A percentile compares a stretch with the other conserved stretches of the same genome.
These are phyloP conservation scores for Ascoidea tarda DNA, from an alignment of 805 yeast genomes.

Conservation along the genomic window DNA sequence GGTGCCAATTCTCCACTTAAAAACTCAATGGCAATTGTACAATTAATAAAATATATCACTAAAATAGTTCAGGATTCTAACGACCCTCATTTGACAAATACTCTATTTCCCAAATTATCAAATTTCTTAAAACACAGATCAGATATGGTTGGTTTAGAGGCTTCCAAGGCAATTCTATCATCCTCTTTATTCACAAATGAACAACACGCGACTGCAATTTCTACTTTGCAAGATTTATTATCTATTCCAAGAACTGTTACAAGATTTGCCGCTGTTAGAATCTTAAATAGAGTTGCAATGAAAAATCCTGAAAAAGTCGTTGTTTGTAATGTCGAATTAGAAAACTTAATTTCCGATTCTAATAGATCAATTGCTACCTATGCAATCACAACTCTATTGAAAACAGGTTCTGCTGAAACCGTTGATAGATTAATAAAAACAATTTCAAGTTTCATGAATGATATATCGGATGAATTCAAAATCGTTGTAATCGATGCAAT, in stretches of 20 bases:
- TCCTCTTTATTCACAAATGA: slow-evolving; percentile 44
- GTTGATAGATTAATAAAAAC: slow-evolving; percentile 84
- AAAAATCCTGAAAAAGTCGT: slow-evolving; percentile 61
- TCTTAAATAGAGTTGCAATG: slow-evolving; percentile 74
- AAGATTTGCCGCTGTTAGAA: slow-evolving; percentile 86
- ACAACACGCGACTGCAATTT: slow-evolving; percentile 56
- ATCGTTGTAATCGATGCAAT: slow-evolving; percentile 91
- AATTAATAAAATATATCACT: slow-evolving; percentile 71
- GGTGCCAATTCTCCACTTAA: slow-evolving; percentile 46
- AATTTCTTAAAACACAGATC: slow-evolving; percentile 67
- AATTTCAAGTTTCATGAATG: slow-evolving; percentile 79
- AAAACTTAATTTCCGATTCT: slow-evolving; percentile 72
- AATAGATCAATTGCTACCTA: slow-evolving; percentile 90
- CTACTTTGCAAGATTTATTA: slow-evolving; percentile 61
- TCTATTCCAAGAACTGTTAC: slow-evolving; percentile 83
- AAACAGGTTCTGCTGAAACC: slow-evolving; percentile 82
- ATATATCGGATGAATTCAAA: slow-evolving; percentile 91
- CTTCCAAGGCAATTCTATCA: slow-evolving; percentile 59
- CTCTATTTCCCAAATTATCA: slow-evolving; percentile 48
- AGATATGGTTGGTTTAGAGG: slow-evolving; percentile 87
- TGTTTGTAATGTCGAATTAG: slow-evolving; percentile 74
- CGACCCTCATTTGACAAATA: slow-evolving; percentile 42
- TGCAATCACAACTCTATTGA: slow-evolving; percentile 90
- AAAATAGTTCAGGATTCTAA: slow-evolving; percentile 42
- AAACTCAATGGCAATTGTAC: slow-evolving; percentile 72